Evolutionary conservation across 768 basidiomycete species (phyloP).

Genomic region (Filobasidium wieringae): DNA sequence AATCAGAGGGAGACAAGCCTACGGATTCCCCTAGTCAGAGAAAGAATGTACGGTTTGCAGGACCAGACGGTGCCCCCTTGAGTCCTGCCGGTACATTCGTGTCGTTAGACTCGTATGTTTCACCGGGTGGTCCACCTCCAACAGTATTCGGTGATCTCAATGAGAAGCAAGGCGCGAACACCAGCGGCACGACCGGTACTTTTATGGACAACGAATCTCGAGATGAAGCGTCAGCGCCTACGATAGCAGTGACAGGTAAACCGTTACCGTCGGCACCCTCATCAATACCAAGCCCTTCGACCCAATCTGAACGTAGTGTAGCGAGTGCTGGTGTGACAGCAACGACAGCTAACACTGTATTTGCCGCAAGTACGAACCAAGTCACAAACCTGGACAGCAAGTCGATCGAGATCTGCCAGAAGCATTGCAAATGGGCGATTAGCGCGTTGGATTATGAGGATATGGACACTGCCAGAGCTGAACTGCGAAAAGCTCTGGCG

Average conservation of each 20-base stretch:
- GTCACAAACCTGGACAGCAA: constrained; percentile 35
- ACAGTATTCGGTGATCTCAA: constrained; percentile 13
- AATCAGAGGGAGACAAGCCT: background rate
- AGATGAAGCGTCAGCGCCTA: constrained; percentile 1
- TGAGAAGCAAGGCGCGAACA: background rate
- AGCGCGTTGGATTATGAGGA: constrained; percentile 96
- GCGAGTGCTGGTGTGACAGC: constrained; percentile 1
- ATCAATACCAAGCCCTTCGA: background rate
- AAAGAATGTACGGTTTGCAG: constrained; percentile 36
- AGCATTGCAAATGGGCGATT: constrained; percentile 83
- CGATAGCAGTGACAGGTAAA: constrained; percentile 1
- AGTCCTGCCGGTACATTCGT: constrained; percentile 26
- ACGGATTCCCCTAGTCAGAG: too few species aligned
- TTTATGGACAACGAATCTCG: background rate
- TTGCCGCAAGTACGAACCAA: background rate
- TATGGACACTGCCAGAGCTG: constrained; percentile 67
- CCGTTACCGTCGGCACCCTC: constrained; percentile 18
- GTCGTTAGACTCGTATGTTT: constrained; percentile 21
- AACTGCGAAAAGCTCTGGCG: constrained; percentile 61
- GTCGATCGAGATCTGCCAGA: constrained; percentile 66
- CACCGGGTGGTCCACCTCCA: constrained; percentile 30
- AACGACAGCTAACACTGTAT: background rate
- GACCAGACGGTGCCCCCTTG: constrained; percentile 36
- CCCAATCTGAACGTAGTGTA: background rate
- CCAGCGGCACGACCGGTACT: background rate